Evolutionary conservation across 177 flowering plant species (phyloP).

Genomic region (Tripterygium wilfordii): DNA sequence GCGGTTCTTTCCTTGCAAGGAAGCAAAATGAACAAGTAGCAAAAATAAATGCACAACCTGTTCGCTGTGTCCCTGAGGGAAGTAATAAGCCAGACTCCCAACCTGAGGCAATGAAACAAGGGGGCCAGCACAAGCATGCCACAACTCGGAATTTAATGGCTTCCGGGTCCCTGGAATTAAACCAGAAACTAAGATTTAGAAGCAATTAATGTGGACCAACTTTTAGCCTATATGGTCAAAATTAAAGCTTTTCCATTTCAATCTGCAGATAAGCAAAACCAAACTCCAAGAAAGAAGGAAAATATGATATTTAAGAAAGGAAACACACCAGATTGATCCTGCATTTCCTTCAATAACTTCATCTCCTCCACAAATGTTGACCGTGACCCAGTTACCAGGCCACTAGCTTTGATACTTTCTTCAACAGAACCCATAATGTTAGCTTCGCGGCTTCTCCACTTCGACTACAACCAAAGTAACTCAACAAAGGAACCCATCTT

Average conservation of each 20-base stretch:
- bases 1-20: too few relatives aligned
- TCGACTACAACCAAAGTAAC: conserved; percentile 15
- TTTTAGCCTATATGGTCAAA: neutral
- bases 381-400: conserved; percentile 23
- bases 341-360: conserved; percentile 79
- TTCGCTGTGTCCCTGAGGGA: conserved; percentile 96
- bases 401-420: conserved; percentile 52
- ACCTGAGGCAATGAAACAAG: conserved; percentile 86
- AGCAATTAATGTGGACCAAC: neutral
- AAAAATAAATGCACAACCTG: conserved; percentile 54
- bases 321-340: conserved; percentile 75
- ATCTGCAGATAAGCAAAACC: neutral
- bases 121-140: conserved; percentile 99
- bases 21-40: neutral
- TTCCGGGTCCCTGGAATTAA: conserved; percentile 49
- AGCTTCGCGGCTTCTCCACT: conserved; percentile 15
- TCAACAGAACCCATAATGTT: conserved; percentile 37
- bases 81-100: conserved; percentile 82
- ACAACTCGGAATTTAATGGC: conserved; percentile 77
- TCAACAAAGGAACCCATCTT: too few relatives aligned
- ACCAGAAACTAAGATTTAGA: neutral
- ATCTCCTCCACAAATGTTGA: conserved; percentile 65
- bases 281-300: neutral
- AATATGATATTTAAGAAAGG: neutral
- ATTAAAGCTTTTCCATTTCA: conserved; percentile 4